Evolutionary conservation across 2,329 filamentous ascomycete species (phyloP).

Genomic region (Pseudogymnoascus sp.): DNA sequence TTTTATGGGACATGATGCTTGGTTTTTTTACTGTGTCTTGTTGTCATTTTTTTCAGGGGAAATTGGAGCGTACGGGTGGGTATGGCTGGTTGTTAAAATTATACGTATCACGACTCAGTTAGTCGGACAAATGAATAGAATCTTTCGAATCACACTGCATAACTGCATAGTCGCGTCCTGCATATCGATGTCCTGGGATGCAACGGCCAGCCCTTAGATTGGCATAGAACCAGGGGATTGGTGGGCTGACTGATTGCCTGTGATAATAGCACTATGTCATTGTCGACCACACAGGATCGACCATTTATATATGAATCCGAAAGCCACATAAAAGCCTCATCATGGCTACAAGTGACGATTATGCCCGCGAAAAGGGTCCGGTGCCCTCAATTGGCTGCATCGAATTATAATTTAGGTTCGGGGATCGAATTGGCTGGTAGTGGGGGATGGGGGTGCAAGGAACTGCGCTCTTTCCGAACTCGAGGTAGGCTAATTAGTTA

Average conservation of each 20-base stretch:
- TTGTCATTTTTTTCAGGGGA: slow-evolving; percentile 8
- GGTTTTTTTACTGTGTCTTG: slow-evolving; percentile 7
- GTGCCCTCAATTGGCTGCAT: background rate
- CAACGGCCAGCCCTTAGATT: background rate
- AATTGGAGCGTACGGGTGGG: background rate
- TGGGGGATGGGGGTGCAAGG: slow-evolving; percentile 1
- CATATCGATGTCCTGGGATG: background rate
- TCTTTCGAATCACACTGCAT: background rate
- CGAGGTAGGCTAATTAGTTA: slow-evolving; percentile 7
- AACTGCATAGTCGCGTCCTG: background rate
- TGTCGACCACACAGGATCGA: background rate
- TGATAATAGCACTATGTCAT: slow-evolving; percentile 7
- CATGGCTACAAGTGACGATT: background rate
- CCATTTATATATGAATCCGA: slow-evolving; percentile 4
- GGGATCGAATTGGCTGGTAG: background rate
- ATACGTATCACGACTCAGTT: slow-evolving; percentile 9
- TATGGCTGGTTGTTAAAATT: slow-evolving; percentile 9
- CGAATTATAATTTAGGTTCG: background rate
- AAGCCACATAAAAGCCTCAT: background rate
- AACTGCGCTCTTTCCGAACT: background rate
- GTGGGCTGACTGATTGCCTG: slow-evolving; percentile 1
- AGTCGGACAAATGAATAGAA: slow-evolving; percentile 7
- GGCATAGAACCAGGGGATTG: background rate
- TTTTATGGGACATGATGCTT: slow-evolving; percentile 3
- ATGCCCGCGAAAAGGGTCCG: background rate